These are phyloP conservation scores for Arachis monticola DNA, from an alignment of 331 rosid genomes.

Conservation along the genomic window DNA sequence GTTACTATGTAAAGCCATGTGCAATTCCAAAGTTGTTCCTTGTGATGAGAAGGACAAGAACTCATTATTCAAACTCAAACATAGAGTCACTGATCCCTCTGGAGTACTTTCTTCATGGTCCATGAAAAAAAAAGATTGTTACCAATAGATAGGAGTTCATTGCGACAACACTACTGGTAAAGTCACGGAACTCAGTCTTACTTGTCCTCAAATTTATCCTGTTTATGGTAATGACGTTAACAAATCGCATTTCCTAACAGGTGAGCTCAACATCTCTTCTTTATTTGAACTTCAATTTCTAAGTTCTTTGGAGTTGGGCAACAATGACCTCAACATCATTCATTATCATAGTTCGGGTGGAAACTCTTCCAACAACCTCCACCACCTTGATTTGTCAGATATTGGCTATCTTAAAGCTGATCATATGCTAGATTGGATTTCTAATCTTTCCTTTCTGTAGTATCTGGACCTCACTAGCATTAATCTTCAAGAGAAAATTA, in stretches of 20 bases:
- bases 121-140: background rate
- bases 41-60: conserved; percentile 21
- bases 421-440: conserved; percentile 14
- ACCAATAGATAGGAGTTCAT: conserved; percentile 2
- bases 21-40: background rate
- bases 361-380: conserved; percentile 25
- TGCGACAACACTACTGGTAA: background rate
- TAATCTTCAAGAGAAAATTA: too few relatives aligned
- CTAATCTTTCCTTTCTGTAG: conserved; percentile 4
- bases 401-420: background rate
- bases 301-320: background rate
- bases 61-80: conserved; percentile 1
- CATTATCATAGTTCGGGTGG: background rate
- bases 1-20: background rate
- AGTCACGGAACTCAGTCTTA: conserved; percentile 16
- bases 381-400: conserved; percentile 9
- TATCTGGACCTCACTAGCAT: too few relatives aligned
- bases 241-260: too few relatives aligned
- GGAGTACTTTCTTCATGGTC: conserved; percentile 11
- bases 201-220: conserved; percentile 1
- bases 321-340: background rate
- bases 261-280: too few relatives aligned
- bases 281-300: too few relatives aligned
- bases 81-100: conserved; percentile 12
- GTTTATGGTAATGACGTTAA: too few relatives aligned